phyloP scores from a whole-genome alignment of 2,329 filamentous ascomycete genomes.

The Talaromyces sp. region DNA sequence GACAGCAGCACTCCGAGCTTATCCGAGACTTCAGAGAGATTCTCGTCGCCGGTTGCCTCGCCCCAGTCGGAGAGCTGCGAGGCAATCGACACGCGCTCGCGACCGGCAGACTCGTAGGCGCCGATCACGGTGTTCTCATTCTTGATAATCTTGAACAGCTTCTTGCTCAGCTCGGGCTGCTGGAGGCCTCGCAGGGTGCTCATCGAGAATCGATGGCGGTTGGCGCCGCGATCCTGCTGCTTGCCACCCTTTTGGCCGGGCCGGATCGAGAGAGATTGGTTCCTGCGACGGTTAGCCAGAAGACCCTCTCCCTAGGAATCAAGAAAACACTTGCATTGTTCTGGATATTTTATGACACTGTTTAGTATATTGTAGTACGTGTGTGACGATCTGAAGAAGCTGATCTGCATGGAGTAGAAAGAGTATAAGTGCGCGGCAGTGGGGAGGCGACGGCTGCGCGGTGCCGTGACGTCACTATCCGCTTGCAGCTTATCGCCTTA shows the following conservation, averaged over 20 bases:
- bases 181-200: constrained; percentile 77
- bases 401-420: background rate
- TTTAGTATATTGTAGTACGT: background rate
- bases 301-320: background rate
- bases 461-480: constrained; percentile 10
- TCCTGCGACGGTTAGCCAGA: constrained; percentile 25
- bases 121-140: constrained; percentile 83
- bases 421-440: background rate
- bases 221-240: constrained; percentile 17
- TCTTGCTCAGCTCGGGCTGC: constrained; percentile 84
- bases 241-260: constrained; percentile 22
- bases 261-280: constrained; percentile 39
- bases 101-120: constrained; percentile 77
- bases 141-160: constrained; percentile 90
- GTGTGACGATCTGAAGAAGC: background rate
- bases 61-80: constrained; percentile 95
- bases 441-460: constrained; percentile 4
- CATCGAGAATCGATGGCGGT: constrained; percentile 73
- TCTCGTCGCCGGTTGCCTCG: constrained; percentile 82
- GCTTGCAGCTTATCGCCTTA: background rate
- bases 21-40: constrained; percentile 84
- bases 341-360: background rate
- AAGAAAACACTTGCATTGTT: background rate
- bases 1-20: constrained; percentile 90
- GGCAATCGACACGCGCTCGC: constrained; percentile 79